Percentiles rank a stretch among this genome's conserved stretches.
phyloP scores from a whole-genome alignment of 495 filamentous ascomycete species.

The Trichocladium antarcticum region DNA sequence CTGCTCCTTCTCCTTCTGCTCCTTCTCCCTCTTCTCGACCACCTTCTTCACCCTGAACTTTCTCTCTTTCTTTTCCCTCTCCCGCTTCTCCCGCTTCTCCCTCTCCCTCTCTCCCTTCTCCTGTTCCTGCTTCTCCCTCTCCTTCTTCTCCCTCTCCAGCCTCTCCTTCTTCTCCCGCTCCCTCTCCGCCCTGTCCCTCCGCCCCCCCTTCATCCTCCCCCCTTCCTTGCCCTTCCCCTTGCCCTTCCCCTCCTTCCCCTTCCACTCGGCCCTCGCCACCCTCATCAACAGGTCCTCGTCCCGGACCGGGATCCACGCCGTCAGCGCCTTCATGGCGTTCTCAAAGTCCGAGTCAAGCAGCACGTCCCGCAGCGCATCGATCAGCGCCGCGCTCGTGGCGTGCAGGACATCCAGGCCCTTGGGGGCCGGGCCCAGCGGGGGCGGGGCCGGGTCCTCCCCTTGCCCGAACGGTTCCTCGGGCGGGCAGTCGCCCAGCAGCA shows the following conservation, averaged over 20 bases:
- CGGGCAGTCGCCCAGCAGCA: constrained; percentile 75
- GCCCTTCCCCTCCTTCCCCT: constrained; percentile 40
- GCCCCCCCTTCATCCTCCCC: neutral
- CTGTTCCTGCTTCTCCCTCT: neutral
- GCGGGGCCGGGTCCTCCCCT: neutral
- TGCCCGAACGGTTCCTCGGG: neutral
- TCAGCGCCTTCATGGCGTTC: constrained; percentile 95
- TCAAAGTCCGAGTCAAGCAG: constrained; percentile 93
- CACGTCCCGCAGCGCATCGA: constrained; percentile 85
- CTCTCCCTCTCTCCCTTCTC: neutral
- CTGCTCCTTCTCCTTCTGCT: too few species aligned
- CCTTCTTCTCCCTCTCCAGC: neutral
- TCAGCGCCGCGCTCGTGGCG: constrained; percentile 79
- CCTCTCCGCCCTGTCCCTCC: neutral
- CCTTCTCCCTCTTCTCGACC: neutral
- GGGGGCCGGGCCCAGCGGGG: constrained; percentile 10
- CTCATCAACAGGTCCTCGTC: constrained; percentile 93
- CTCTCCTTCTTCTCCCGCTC: neutral
- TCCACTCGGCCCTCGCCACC: constrained; percentile 88
- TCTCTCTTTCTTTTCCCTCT: neutral
- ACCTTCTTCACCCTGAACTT: neutral
- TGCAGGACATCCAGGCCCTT: constrained; percentile 77
- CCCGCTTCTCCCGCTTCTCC: neutral
- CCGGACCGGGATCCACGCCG: constrained; percentile 88
- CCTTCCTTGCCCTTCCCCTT: neutral